A percentile compares a stretch with the other conserved stretches of the same genome.
Conservation (phyloP, 192 early-diverging fungal genomes). For the Coemansia sp. region DNA sequence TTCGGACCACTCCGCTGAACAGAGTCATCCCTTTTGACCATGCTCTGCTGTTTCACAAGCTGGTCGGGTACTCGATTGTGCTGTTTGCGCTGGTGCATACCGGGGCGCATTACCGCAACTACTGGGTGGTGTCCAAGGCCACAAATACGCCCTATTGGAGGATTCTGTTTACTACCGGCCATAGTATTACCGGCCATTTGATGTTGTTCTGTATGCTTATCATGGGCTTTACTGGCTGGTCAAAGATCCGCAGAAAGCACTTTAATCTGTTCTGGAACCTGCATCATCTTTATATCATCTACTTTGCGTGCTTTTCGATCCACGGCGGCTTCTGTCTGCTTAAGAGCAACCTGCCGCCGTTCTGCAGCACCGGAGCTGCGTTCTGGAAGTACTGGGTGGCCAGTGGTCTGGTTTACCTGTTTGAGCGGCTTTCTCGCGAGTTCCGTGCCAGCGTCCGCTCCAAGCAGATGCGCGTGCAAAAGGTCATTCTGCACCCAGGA, state of each 20-base stretch:
- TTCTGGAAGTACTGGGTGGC: conserved; percentile 83
- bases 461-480: conserved; percentile 67
- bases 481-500: conserved; percentile 80
- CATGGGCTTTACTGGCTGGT: conserved; percentile 73
- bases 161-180: conserved; percentile 66
- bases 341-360: conserved; percentile 61
- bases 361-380: conserved; percentile 69
- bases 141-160: conserved; percentile 42
- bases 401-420: conserved; percentile 65
- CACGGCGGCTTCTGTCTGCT: conserved; percentile 87
- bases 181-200: conserved; percentile 80
- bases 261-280: conserved; percentile 84
- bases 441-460: conserved; percentile 59
- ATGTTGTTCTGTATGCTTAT: conserved; percentile 69
- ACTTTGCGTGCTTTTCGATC: conserved; percentile 75
- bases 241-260: conserved; percentile 53
- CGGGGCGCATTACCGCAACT: conserved; percentile 79
- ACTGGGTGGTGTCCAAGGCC: conserved; percentile 48
- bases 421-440: conserved; percentile 74
- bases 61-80: conserved; percentile 74
- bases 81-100: conserved; percentile 74
- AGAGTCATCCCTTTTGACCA: conserved; percentile 83
- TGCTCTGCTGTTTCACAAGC: conserved; percentile 79
- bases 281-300: conserved; percentile 83
- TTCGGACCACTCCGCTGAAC: conserved; percentile 72